Evolutionary conservation across 345 rosid genomes (phyloP).

Genomic region (Brassica nigra): DNA sequence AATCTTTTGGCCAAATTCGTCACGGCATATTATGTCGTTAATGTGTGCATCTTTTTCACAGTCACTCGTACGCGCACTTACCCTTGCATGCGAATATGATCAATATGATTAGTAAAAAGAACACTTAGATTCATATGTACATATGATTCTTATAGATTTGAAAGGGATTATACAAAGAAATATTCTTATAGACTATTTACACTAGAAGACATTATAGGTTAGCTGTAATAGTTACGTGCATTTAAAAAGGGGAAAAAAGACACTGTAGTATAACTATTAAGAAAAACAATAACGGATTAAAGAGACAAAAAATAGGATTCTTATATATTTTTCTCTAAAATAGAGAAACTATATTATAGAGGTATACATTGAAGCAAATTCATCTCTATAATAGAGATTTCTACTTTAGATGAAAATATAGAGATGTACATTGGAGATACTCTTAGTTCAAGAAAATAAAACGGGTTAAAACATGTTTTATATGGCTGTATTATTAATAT

Average conservation of each 20-base stretch:
- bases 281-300: not conserved
- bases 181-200: not conserved
- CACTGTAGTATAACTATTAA: not conserved
- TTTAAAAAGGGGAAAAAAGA: not conserved
- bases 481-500: not conserved
- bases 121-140: constrained; percentile 32
- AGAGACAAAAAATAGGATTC: too few relatives aligned
- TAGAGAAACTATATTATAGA: too few relatives aligned
- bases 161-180: not conserved
- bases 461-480: not conserved
- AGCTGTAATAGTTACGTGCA: not conserved
- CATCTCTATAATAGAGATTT: too few relatives aligned
- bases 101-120: constrained; percentile 21
- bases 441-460: not conserved
- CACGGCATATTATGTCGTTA: constrained; percentile 41
- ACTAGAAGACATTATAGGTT: not conserved
- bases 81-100: constrained; percentile 25
- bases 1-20: constrained; percentile 32
- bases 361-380: too few relatives aligned
- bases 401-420: too few relatives aligned
- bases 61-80: constrained; percentile 38
- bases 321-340: too few relatives aligned
- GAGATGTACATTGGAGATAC: too few relatives aligned
- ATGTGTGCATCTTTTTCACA: constrained; percentile 34
- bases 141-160: constrained; percentile 11